These are phyloP conservation scores for Candida ponderosae DNA, from an alignment of 805 yeast genomes.

Conservation along the genomic window DNA sequence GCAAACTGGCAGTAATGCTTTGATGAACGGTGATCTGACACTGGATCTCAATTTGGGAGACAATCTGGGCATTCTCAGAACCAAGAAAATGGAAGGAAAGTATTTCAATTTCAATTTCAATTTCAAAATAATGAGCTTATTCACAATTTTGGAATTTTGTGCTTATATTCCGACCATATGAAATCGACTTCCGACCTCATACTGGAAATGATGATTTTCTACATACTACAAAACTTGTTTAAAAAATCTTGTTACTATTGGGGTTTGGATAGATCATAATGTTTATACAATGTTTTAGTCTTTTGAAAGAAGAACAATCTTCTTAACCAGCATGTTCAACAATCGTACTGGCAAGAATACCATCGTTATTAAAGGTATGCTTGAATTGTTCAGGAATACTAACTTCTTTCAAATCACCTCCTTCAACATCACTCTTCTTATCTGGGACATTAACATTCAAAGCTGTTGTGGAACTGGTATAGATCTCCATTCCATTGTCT, in stretches of 20 bases:
- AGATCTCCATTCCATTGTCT: constrained; percentile 46
- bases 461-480: constrained; percentile 78
- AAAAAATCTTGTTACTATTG: too few relatives aligned
- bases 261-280: too few relatives aligned
- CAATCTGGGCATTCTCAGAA: constrained; percentile 11
- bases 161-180: too few relatives aligned
- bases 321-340: constrained; percentile 75
- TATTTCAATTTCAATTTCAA: too few relatives aligned
- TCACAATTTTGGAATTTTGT: too few relatives aligned
- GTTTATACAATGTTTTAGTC: neutral
- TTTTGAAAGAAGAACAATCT: too few relatives aligned
- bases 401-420: constrained; percentile 68
- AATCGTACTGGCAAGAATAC: constrained; percentile 58
- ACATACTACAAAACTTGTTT: too few relatives aligned
- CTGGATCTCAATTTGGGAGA: constrained; percentile 8
- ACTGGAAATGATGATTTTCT: too few relatives aligned
- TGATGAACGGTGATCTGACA: constrained; percentile 5
- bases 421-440: constrained; percentile 38
- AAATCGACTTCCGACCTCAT: too few relatives aligned
- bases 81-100: too few relatives aligned
- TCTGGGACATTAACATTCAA: constrained; percentile 80
- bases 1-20: constrained; percentile 11
- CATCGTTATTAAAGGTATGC: constrained; percentile 52
- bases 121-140: too few relatives aligned
- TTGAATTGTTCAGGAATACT: constrained; percentile 90